Base-by-base conservation (phyloP, 768 basidiomycete species). In the Xanthoconium stramineum region DNA sequence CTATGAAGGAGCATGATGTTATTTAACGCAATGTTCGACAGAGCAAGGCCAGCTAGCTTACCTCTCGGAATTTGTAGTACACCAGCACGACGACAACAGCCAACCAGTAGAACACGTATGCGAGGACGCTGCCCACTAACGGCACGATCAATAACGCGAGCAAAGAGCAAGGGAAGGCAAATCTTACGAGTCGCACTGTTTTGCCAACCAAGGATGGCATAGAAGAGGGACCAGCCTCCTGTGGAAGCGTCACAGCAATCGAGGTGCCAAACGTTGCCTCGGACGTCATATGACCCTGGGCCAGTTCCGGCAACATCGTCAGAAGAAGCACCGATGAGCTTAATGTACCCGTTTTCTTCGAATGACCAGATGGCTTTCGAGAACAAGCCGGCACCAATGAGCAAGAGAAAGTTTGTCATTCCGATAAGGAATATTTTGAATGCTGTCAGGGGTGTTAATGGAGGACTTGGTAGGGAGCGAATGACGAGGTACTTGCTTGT, bases 331-430 rank as follows among this genome's bases (percentile, higher is more conserved):
- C 95, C 94, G 24, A 96, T 83, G 13, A 90, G 72, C 0, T 66
- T 61, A 61, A 85, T 82, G 76, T 83, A 96, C 10, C 74, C 74
- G 65, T 94, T 76, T 63, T 75, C 71, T 69, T 97, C 74, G 76
- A 93, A 93, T 35, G 80, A 74, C 62, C 85, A 84, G 20, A 92
- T 77, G 5, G 86, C 79, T 72, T 83, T 89, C 62, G 86, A 88
- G 76, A 96, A 94, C 29, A 99, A 81, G 15, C 96, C 96, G 0
- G 96, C 88, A 29, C 96, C 96, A 71, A 99, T 92, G 64, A 98
- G 84, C 61, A 98, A 81, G 47, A 99, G 76, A 60, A 98, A 74
- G 76, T 92, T 91, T 50, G 96, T 96, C 79, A 97, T 98, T 49
- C 84, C 77, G 63, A 98, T 75, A 52, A 99, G 81, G 86, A 98